Base-by-base conservation (phyloP, 331 rosid species). In the Telfairia occidentalis region DNA sequence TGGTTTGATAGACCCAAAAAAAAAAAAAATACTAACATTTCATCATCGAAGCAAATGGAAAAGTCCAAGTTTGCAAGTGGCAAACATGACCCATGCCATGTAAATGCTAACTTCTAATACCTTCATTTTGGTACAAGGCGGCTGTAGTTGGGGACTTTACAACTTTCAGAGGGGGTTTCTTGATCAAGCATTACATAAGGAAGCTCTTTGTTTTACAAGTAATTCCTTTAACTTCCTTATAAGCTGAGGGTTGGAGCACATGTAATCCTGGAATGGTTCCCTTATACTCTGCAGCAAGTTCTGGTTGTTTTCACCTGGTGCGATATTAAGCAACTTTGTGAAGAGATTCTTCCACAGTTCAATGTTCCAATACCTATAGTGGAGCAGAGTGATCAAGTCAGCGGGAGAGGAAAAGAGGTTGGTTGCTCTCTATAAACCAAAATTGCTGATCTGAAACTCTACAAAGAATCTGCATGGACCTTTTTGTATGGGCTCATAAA, bases 301-400 rank as follows among this genome's bases (percentile, higher is more conserved):
- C 70, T 48, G 81, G 82, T 85, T 84, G 70, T 86, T 84, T 53
- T 77, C 49, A 55, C 85, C 67, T 16, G 89, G 87, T 67, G 78
- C 77, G 54, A 80, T 81, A 63, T 94, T 94, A 48, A 94, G 96
- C 87, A 94, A 83, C 91, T 83, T 88, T 46, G 82, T 78, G 87
- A 90, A 94, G 60, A 94, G 83, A 76, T 78, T 86, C 88, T 85
- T 90, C 98, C 98, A 94, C 52, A 91, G 96, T 67, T 84, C 90
- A 49, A 76, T 81, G 19, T 88, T 88, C 98, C 98, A 94, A 74
- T 94, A 94, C 77, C 98, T 91, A 23, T 5, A 23, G 55, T 24
- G 43, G 69, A 9, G 23, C 61, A 55, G 11, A 67, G 34, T 40
- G 34, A 40, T 1, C 50, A 12, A 67, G 13, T 42, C 69, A 61